Percentiles rank a stretch among this genome's conserved stretches.
Conservation (phyloP, 73 alveolate genomes). For the Tetrahymena malaccensis region DNA sequence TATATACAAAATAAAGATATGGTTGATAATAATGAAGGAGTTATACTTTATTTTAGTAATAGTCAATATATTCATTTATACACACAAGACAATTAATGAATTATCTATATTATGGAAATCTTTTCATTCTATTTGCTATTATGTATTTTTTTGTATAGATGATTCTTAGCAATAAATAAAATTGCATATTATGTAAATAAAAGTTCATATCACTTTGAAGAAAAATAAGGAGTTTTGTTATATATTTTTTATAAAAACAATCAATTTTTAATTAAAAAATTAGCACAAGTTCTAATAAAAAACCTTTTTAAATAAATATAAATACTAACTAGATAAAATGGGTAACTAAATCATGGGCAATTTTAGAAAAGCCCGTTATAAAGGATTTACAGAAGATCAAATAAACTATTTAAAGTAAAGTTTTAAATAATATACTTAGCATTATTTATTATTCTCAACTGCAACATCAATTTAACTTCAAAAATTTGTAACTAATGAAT, state of each 20-base stretch:
- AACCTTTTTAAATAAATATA: not conserved
- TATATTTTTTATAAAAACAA: not conserved
- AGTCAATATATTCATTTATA: not conserved
- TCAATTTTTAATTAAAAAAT: not conserved
- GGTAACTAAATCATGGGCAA: conserved; percentile 44
- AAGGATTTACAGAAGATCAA: conserved; percentile 37
- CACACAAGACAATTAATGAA: too few relatives aligned
- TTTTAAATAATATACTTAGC: not conserved
- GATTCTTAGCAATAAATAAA: not conserved
- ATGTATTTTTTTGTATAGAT: not conserved
- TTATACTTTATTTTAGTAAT: not conserved
- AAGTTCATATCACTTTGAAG: not conserved
- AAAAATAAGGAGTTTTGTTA: not conserved
- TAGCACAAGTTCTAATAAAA: not conserved
- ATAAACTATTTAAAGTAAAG: conserved; percentile 31
- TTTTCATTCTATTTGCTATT: not conserved
- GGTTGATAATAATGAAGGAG: not conserved
- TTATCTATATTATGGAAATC: not conserved
- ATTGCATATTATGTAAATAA: not conserved
- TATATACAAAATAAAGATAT: not conserved
- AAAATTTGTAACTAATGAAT: not conserved
- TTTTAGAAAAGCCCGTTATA: conserved; percentile 23
- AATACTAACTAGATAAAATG: not conserved
- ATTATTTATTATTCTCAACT: not conserved
- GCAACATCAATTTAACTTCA: too few relatives aligned